Evolutionary conservation across 768 basidiomycete species (phyloP), one percentile per base, ranked within the genome.

Genomic region (Xanthoconium stramineum): DNA sequence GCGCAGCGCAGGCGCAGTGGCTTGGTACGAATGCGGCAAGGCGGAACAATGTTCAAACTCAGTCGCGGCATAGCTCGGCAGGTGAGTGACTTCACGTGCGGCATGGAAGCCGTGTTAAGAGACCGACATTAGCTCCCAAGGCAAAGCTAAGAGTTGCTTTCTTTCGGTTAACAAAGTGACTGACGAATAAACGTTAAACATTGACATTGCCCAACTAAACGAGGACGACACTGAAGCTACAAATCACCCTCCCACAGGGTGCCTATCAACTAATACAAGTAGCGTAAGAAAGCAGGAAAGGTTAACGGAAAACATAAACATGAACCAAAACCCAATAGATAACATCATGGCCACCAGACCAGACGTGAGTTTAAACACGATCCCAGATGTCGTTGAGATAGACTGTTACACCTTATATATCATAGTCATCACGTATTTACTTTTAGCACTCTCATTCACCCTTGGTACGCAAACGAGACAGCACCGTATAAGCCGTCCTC

Each of bases 401-500:
- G 24, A 24, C 24, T 4, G 11, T 32, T 28, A 10, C 30, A 15
- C 20, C 28, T 19, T 24, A 11, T 29, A 49, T 50, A 33, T 35
- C 55, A 50, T 38, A 8, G 13, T 38, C 19, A n/a, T 3, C 11
- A 32, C 35, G 15, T 43, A 10, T 56, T 52, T 52, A 40, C 37
- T 35, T 35, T 38, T 56, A 12, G 7, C 48, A 28, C 24, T 2
- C 4, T 24, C 24, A 24, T 48, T 64, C 38, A 97, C 32, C 93
- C 92, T 63, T 93, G 92, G 72, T 94, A 95, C 10, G 94, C 94
- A 70, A 95, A 98, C 1, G 93, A 91, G 17, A 94, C 91, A 13
- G 92, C 94, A 19, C 94, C 94, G 58, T 95, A 97, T 52, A 99
- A 72, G 4, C 96, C 96, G 60, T 95, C 92, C 71, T 96, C 94